A percentile compares a stretch with the other conserved stretches of the same genome.
Conservation (phyloP, 2,329 filamentous ascomycete species). For the Aspergillus ustus region DNA sequence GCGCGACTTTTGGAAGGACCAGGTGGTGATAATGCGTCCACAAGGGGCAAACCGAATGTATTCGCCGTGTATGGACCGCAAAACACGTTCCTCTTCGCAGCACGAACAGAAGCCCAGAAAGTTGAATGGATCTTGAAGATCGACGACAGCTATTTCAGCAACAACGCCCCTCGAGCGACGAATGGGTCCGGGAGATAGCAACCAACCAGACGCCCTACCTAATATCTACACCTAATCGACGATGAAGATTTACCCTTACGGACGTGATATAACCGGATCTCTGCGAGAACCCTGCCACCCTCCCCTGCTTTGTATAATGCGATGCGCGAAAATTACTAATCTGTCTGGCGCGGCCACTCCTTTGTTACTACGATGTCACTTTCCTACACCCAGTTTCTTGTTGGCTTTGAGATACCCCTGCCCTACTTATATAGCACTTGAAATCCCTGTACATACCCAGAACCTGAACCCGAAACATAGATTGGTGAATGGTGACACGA, state of each 20-base stretch:
- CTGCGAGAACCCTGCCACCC: conserved; percentile 6
- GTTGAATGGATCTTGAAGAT: conserved; percentile 96
- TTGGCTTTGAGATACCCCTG: conserved; percentile 44
- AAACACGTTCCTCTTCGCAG: conserved; percentile 94
- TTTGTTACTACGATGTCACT: conserved; percentile 2
- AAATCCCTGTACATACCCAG: conserved; percentile 39
- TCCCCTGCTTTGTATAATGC: conserved; percentile 3
- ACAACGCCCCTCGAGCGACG: conserved; percentile 31
- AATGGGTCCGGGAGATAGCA: conserved; percentile 29
- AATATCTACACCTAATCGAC: conserved; percentile 8
- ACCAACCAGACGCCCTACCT: background rate
- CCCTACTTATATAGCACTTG: conserved; percentile 32
- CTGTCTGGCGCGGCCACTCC: conserved; percentile 5
- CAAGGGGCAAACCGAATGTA: conserved; percentile 66
- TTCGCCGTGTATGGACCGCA: conserved; percentile 94
- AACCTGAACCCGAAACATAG: conserved; percentile 26
- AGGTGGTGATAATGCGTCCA: conserved; percentile 42
- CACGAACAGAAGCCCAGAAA: conserved; percentile 86
- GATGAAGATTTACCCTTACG: conserved; percentile 16
- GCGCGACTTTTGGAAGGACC: conserved; percentile 70
- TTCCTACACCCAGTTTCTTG: conserved; percentile 19
- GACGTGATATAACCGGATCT: conserved; percentile 16
- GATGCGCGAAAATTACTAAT: background rate
- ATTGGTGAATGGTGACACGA: conserved; percentile 20
- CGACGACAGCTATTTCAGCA: conserved; percentile 75